These are phyloP conservation scores for Fusarium domesticum DNA, from an alignment of 2,329 filamentous ascomycete species.

Conservation along the genomic window DNA sequence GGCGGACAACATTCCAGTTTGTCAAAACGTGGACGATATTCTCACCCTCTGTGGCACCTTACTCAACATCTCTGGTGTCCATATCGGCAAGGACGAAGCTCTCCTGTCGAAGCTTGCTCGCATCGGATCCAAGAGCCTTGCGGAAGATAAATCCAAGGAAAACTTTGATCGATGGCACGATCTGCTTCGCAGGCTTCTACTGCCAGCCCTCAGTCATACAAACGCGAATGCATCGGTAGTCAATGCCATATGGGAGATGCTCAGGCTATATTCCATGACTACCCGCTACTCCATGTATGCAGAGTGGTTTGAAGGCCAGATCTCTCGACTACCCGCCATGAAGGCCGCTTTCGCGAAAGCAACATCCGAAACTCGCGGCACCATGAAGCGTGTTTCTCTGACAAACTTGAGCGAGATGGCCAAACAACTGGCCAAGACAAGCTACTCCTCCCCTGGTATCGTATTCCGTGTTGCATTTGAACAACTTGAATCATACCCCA, in stretches of 20 bases:
- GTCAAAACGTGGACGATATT: slow-evolving; percentile 85
- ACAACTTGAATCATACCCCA: slow-evolving; percentile 91
- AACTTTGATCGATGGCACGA: slow-evolving; percentile 82
- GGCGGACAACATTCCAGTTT: slow-evolving; percentile 88
- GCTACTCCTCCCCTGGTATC: slow-evolving; percentile 82
- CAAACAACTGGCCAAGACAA: slow-evolving; percentile 85
- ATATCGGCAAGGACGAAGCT: slow-evolving; percentile 78
- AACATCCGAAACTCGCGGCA: slow-evolving; percentile 74
- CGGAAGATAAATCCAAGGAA: slow-evolving; percentile 62
- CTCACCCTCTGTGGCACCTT: slow-evolving; percentile 83
- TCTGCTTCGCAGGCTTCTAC: slow-evolving; percentile 76
- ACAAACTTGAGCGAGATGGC: slow-evolving; percentile 86
- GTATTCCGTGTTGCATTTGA: slow-evolving; percentile 87
- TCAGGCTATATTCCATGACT: slow-evolving; percentile 73
- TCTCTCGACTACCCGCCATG: slow-evolving; percentile 73
- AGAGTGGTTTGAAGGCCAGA: slow-evolving; percentile 84
- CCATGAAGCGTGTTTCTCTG: slow-evolving; percentile 84
- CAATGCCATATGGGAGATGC: slow-evolving; percentile 80
- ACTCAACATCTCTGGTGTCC: slow-evolving; percentile 80
- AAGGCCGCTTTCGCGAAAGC: slow-evolving; percentile 74
- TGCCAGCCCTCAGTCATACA: slow-evolving; percentile 83
- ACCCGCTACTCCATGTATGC: slow-evolving; percentile 85
- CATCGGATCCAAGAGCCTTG: slow-evolving; percentile 75
- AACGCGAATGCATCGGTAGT: slow-evolving; percentile 80
- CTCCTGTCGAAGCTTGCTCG: slow-evolving; percentile 79